Conservation (phyloP, 768 basidiomycete species). For the Phanerochaete carnosa region DNA sequence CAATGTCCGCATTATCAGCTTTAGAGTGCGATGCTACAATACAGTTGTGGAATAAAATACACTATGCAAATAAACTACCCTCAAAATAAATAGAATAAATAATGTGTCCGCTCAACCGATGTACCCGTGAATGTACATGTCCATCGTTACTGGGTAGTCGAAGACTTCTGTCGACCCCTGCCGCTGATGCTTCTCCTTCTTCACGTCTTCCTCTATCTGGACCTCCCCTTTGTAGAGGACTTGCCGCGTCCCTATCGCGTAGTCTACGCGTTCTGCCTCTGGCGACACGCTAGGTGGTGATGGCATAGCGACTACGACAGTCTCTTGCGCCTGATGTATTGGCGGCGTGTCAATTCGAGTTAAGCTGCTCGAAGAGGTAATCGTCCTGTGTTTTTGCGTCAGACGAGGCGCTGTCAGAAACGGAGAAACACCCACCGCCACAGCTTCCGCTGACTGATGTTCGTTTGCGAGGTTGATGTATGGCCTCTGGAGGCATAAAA, state of each 20-base stretch:
- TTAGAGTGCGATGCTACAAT: neutral
- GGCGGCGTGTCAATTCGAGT: neutral
- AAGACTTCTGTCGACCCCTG: too few species aligned
- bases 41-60: neutral
- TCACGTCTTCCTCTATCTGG: too few species aligned
- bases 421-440: neutral
- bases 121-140: neutral
- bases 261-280: neutral
- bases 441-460: neutral
- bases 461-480: neutral
- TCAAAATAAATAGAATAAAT: neutral
- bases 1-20: too few species aligned
- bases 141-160: neutral
- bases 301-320: slow-evolving; percentile 7
- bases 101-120: neutral
- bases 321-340: neutral
- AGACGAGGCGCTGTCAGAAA: neutral
- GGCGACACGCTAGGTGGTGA: neutral
- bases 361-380: neutral
- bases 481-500: neutral
- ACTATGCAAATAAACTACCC: neutral
- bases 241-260: slow-evolving; percentile 2
- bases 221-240: neutral
- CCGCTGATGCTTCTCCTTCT: neutral
- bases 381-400: neutral